phyloP scores from a whole-genome alignment of 108 stramenopile genomes.

The Licmophora abbreviata region DNA sequence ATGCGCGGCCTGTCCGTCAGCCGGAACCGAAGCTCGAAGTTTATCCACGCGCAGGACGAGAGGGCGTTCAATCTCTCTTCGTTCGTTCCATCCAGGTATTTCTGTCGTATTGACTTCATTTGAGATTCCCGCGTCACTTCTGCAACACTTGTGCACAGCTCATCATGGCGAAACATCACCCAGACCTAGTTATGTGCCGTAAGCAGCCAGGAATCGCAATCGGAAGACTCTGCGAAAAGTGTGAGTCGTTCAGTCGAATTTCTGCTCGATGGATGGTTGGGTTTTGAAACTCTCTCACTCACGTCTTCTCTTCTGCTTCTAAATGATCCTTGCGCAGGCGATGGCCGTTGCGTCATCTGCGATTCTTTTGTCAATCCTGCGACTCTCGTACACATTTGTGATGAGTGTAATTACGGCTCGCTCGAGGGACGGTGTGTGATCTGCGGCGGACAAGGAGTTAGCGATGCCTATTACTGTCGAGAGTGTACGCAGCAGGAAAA shows the following conservation, averaged over 20 bases:
- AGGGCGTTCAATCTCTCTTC: too few relatives aligned
- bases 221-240: slow-evolving; percentile 96
- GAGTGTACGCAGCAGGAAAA: slow-evolving; percentile 95
- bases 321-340: slow-evolving; percentile 31
- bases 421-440: slow-evolving; percentile 94
- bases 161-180: slow-evolving; percentile 95
- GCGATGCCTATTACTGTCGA: slow-evolving; percentile 98
- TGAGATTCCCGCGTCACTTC: too few relatives aligned
- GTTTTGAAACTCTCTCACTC: neutral
- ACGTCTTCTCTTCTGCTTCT: slow-evolving; percentile 4
- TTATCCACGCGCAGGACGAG: too few relatives aligned
- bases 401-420: slow-evolving; percentile 98
- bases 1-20: too few relatives aligned
- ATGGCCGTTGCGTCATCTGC: slow-evolving; percentile 96
- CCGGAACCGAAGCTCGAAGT: too few relatives aligned
- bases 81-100: too few relatives aligned
- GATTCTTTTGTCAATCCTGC: slow-evolving; percentile 95
- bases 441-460: slow-evolving; percentile 93
- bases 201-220: slow-evolving; percentile 97
- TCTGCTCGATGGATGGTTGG: neutral
- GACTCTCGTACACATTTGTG: slow-evolving; percentile 90
- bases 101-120: too few relatives aligned
- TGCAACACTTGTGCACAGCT: too few relatives aligned
- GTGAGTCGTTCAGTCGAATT: slow-evolving; percentile 30
- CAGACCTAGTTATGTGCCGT: slow-evolving; percentile 98